Base-by-base conservation (phyloP, 345 rosid genomes). In the Limnanthes douglasii region DNA sequence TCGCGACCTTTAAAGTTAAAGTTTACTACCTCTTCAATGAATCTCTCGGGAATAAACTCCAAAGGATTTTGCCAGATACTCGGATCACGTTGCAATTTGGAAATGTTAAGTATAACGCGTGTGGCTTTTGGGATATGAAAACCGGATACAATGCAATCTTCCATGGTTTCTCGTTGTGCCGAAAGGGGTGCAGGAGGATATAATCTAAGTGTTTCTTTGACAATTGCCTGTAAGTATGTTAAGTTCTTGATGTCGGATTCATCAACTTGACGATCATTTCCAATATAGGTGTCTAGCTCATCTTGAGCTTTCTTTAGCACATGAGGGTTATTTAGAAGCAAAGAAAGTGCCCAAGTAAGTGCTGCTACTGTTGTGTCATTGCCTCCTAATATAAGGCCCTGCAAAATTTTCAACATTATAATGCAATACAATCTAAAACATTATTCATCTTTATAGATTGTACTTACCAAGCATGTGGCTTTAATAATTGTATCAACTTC, bases 291-390 rank as follows among this genome's bases (percentile, higher is more conserved):
- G 48, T 75, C 75, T 4, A 76, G 18, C 45, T 80, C 83, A 12
- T 65, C 60, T 18, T 52, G 72, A 0, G 68, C 78, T 45, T 61
- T 73, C 46, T 55, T 56, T 10, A 73, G 13, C 25, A 30, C 48
- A 0, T 51, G 22, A 15, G 7, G 57, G 44, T 75, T 61, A 51
- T 73, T 80, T 37, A 72, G 53, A 10, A 81, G 73, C 15, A 73
- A 43, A 1, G 83, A 65, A 11, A 72, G 14, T 3, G 75, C 70
- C 86, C 83, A 80, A 31, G 76, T 59, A n/a, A 76, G 52, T 2
- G 69, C 65, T 11, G 50, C 50, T 4, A 57, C 28, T 4, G 61
- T 41, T 0, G 83, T 73, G 37, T 70, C 80, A 16, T 58, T 46
- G 5, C 70, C 83, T 2, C 68, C 86, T 0, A 66, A 43, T 26